These are phyloP conservation scores for Crithidia expoeki DNA, from an alignment of 208 protist genomes.

Conservation along the genomic window DNA sequence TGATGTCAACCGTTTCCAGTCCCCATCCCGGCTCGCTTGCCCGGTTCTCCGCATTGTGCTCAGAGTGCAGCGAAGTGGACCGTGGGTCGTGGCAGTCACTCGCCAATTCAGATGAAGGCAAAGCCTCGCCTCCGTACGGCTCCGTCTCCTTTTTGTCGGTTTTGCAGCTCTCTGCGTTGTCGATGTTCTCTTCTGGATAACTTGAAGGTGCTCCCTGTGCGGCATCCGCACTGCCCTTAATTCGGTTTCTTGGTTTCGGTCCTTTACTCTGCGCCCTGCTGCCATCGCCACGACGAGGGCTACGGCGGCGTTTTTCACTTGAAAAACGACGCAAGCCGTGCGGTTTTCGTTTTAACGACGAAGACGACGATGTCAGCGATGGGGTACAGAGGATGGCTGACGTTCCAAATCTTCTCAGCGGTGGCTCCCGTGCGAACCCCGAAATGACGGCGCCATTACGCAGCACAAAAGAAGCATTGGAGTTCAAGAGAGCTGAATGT, in stretches of 20 bases:
- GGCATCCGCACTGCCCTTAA: background rate
- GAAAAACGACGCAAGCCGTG: background rate
- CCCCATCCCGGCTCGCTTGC: slow-evolving; percentile 42
- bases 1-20: slow-evolving; percentile 57
- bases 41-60: background rate
- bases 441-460: background rate
- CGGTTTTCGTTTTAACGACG: background rate
- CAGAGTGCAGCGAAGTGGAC: background rate
- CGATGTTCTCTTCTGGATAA: background rate
- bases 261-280: background rate
- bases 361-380: background rate
- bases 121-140: background rate
- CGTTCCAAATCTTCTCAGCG: background rate
- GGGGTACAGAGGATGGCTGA: background rate
- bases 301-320: background rate
- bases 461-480: background rate
- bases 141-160: background rate
- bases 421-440: background rate
- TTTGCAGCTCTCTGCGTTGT: background rate
- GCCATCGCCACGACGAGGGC: background rate
- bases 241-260: background rate
- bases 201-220: background rate
- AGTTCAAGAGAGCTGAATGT: background rate
- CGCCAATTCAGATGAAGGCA: no score
- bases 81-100: no score